Evolutionary conservation across 2,329 filamentous ascomycete species (phyloP), one percentile per base, ranked within the genome.

Genomic region (Rhexocercosporidium sp.): DNA sequence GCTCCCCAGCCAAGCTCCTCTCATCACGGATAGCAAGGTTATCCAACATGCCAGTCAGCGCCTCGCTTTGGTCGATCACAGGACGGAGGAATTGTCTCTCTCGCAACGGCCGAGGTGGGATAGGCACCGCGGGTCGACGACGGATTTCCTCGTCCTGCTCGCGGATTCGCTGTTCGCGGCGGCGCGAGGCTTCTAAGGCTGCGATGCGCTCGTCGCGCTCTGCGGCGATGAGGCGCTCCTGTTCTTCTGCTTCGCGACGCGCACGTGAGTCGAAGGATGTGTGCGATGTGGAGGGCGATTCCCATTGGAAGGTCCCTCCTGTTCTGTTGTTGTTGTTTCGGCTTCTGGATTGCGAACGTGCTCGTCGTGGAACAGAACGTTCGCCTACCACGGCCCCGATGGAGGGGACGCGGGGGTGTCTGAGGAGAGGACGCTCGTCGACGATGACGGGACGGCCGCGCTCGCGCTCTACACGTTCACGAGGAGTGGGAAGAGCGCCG

Each of bases 141-240:
- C 68, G 63, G 41, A 77, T 77, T 11, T 73, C 75, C 14, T 74
- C 74, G 56, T 77, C 71, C 12, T 75, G 73, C n/a, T 47, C 66
- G 16, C 66, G 57, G 31, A 76, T 74, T 11, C 65, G 65, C 47
- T 71, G 71, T 27, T 62, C 70, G 29, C 67, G 68, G 14, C 69
- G 67, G 34, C 63, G 61, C 25, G 67, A 66, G 1, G 67, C 67
- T 29, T 71, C 71, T 4, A 67, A 31, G 11, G 60, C 54, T 9
- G 71, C 68, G 25, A 69, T 67, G 31, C 62, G 39, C n/a, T 56
- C 56, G 11, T 74, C 70, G 1, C 70, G 70, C 44, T 62, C 53
- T 9, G 59, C 62, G 16, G 65, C 54, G 37, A 56, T 54, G 16
- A 60, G 66, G 22, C 62, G 59, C 49, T 68, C 66, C 22, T 46